A percentile compares a stretch with the other conserved stretches of the same genome.
Evolutionary conservation across 1,139 yeast species (phyloP).

Genomic region (Taiozyma sp.): DNA sequence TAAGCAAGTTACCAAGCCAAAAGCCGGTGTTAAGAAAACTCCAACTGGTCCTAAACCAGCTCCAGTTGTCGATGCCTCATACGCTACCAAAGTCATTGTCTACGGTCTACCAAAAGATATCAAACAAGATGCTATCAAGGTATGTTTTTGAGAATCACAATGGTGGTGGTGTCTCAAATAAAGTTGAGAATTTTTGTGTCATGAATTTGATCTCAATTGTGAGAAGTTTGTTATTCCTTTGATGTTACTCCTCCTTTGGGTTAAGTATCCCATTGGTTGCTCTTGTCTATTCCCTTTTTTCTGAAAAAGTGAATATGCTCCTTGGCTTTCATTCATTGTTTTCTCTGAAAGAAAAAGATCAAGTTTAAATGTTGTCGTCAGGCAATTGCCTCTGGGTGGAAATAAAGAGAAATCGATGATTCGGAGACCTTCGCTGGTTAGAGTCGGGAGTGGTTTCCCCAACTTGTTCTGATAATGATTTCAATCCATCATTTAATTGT

Average conservation of each 20-base stretch:
- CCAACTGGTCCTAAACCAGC: constrained; percentile 12
- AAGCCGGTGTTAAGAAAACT: constrained; percentile 19
- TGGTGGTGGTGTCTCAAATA: neutral
- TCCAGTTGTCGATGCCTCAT: constrained; percentile 43
- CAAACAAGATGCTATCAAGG: constrained; percentile 74
- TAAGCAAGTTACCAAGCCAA: constrained; percentile 13
- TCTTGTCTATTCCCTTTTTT: neutral
- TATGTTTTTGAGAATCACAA: constrained; percentile 42
- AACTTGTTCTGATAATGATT: neutral
- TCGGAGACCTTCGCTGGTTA: neutral
- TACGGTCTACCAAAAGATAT: constrained; percentile 78
- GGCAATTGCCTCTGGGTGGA: neutral
- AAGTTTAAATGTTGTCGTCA: neutral
- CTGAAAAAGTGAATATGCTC: neutral
- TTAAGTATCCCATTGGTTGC: neutral
- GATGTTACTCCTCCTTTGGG: neutral
- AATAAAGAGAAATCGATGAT: neutral
- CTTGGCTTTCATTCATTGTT: neutral
- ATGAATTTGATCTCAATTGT: neutral
- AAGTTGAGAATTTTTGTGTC: neutral
- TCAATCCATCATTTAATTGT: neutral
- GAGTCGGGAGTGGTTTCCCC: neutral
- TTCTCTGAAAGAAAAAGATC: neutral
- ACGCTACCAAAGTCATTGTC: constrained; percentile 71
- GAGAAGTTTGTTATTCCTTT: neutral